phyloP scores from a whole-genome alignment of 164 flowering plant species.

The Magnolia sinica region DNA sequence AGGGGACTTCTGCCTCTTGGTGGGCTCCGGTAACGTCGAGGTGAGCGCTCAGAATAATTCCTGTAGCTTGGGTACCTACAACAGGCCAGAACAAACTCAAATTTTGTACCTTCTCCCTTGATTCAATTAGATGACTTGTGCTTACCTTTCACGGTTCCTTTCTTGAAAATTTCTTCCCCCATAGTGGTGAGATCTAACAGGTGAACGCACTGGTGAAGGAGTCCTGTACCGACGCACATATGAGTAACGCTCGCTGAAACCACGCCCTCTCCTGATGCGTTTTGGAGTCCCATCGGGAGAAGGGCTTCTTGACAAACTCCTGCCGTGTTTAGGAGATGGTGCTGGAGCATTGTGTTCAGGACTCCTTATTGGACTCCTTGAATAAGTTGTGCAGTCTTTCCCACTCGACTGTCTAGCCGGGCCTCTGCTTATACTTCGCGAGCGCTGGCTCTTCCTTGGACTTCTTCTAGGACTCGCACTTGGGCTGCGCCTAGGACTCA shows the following conservation, averaged over 20 bases:
- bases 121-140: constrained; percentile 1
- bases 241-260: constrained; percentile 81
- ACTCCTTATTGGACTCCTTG: constrained; percentile 49
- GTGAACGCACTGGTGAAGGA: constrained; percentile 78
- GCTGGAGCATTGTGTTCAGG: constrained; percentile 41
- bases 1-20: constrained; percentile 77
- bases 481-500: constrained; percentile 29
- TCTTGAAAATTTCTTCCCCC: constrained; percentile 63
- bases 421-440: constrained; percentile 39
- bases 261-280: constrained; percentile 84
- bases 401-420: constrained; percentile 38
- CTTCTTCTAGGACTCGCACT: constrained; percentile 25
- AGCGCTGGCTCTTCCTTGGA: constrained; percentile 35
- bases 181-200: constrained; percentile 67
- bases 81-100: not conserved
- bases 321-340: constrained; percentile 44
- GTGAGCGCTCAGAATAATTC: constrained; percentile 49
- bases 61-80: constrained; percentile 61
- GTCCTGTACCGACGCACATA: constrained; percentile 83
- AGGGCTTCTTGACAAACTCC: constrained; percentile 71
- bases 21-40: constrained; percentile 73
- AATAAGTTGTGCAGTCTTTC: constrained; percentile 50
- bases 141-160: constrained; percentile 27
- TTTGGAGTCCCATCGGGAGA: constrained; percentile 78
- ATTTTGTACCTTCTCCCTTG: not conserved